phyloP scores from a whole-genome alignment of 768 basidiomycete genomes.

The Tricholoma saponaceum region DNA sequence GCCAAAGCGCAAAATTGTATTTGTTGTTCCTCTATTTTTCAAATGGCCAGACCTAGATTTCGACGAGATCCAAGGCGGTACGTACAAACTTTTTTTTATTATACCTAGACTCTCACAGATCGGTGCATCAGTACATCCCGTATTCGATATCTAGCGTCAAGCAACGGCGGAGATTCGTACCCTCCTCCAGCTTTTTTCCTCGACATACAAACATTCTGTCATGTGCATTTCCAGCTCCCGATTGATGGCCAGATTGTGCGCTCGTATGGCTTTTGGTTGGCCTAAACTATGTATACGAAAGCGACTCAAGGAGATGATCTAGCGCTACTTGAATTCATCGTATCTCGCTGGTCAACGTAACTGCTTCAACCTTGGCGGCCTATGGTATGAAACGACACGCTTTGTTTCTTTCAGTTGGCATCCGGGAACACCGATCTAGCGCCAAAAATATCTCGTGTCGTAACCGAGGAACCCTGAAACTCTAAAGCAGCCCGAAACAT shows the following conservation, averaged over 20 bases:
- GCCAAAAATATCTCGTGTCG: not conserved
- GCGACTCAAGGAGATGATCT: not conserved
- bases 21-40: conserved; percentile 8
- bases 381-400: too few relatives aligned
- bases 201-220: not conserved
- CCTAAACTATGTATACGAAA: not conserved
- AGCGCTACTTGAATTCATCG: not conserved
- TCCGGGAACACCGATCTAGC: not conserved
- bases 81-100: not conserved
- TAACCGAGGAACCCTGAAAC: not conserved
- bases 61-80: not conserved
- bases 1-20: not conserved
- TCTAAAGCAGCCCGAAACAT: not conserved
- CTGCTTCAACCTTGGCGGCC: not conserved
- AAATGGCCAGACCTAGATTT: conserved; percentile 5
- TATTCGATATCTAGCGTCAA: not conserved
- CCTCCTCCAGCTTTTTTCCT: too few relatives aligned
- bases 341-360: not conserved
- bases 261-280: not conserved
- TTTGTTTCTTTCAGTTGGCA: too few relatives aligned
- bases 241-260: not conserved
- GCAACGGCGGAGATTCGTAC: not conserved
- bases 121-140: not conserved
- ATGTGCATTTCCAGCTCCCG: not conserved
- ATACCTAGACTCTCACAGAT: not conserved